Evolutionary conservation across 208 protist genomes (phyloP).

Genomic region (Naegleria gruberi): DNA sequence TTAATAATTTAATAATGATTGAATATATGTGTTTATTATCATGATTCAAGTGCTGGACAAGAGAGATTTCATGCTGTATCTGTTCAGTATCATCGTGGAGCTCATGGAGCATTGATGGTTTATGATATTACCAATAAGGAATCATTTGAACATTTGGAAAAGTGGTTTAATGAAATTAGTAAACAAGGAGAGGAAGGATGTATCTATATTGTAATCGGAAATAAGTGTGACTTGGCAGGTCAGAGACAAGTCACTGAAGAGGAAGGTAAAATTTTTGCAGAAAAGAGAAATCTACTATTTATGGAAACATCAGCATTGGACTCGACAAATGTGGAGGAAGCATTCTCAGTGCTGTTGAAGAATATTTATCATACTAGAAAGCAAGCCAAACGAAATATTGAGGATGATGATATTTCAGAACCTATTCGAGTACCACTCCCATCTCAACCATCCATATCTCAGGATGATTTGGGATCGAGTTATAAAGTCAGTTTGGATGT

Average conservation of each 20-base stretch:
- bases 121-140: conserved; percentile 79
- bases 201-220: conserved; percentile 78
- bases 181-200: conserved; percentile 51
- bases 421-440: too few relatives aligned
- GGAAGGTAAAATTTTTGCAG: conserved; percentile 61
- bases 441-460: too few relatives aligned
- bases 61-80: conserved; percentile 98
- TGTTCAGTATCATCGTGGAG: conserved; percentile 45
- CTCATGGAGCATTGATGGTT: conserved; percentile 73
- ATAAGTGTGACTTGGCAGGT: conserved; percentile 54
- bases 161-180: conserved; percentile 73
- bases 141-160: conserved; percentile 68
- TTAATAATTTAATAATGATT: background rate
- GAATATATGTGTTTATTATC: background rate
- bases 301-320: conserved; percentile 84
- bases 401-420: too few relatives aligned
- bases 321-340: conserved; percentile 77
- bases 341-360: conserved; percentile 75
- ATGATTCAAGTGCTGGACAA: conserved; percentile 50
- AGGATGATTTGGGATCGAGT: too few relatives aligned
- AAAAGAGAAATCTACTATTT: conserved; percentile 65
- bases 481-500: too few relatives aligned
- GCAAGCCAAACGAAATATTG: too few relatives aligned
- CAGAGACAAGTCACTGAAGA: conserved; percentile 46
- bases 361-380: conserved; percentile 7